These are phyloP conservation scores for Fagopyrum tataricum DNA, from an alignment of 148 eudicot genomes.

Conservation along the genomic window DNA sequence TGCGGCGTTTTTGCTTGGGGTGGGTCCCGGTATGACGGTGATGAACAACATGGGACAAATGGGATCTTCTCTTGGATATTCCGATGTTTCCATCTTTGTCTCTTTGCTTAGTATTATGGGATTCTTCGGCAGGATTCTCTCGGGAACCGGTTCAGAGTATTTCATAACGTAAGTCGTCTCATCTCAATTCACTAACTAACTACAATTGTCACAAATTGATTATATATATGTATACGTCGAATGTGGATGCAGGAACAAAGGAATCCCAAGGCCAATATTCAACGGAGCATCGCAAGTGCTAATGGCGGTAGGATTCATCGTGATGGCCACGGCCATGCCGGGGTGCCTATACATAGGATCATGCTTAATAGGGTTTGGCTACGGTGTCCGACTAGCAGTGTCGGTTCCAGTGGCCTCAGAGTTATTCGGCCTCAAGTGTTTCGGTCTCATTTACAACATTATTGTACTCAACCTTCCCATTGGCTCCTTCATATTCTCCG, in stretches of 20 bases:
- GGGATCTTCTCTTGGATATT: slow-evolving; percentile 80
- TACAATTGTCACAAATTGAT: too few species aligned
- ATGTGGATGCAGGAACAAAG: slow-evolving; percentile 46
- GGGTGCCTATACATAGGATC: slow-evolving; percentile 81
- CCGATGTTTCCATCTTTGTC: slow-evolving; percentile 76
- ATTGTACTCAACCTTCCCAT: slow-evolving; percentile 80
- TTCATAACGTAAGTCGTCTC: slow-evolving; percentile 64
- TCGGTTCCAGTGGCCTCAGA: slow-evolving; percentile 89
- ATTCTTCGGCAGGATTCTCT: slow-evolving; percentile 73
- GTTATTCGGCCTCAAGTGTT: slow-evolving; percentile 81
- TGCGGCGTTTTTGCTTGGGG: slow-evolving; percentile 73
- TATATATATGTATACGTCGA: not conserved
- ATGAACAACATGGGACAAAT: slow-evolving; percentile 94
- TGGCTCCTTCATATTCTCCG: slow-evolving; percentile 92
- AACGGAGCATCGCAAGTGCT: slow-evolving; percentile 84
- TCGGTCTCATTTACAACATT: slow-evolving; percentile 83
- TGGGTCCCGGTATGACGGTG: slow-evolving; percentile 82
- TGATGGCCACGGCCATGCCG: slow-evolving; percentile 67
- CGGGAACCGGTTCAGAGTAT: slow-evolving; percentile 76
- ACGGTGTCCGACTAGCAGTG: slow-evolving; percentile 77
- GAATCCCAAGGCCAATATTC: slow-evolving; percentile 86
- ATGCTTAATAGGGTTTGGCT: slow-evolving; percentile 66
- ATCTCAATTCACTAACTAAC: too few species aligned
- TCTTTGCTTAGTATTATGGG: slow-evolving; percentile 84
- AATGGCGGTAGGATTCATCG: slow-evolving; percentile 54